Evolutionary conservation across 805 yeast genomes (phyloP).

Genomic region (Crinitomyces ghanaensis): DNA sequence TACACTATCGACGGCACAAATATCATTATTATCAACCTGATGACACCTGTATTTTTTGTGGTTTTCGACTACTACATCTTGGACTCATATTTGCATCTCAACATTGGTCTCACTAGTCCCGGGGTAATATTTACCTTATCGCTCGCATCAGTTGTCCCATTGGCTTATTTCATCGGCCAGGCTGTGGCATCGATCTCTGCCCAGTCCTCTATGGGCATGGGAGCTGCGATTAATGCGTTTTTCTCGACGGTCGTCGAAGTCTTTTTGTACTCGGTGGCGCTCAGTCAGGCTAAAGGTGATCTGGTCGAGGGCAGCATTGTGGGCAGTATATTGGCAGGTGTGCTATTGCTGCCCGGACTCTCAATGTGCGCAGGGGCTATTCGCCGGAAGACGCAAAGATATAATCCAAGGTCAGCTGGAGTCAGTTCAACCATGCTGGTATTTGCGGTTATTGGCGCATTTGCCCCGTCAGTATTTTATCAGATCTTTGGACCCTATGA

Average conservation of each 20-base stretch:
- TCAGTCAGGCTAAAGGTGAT: slow-evolving; percentile 71
- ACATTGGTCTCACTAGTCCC: slow-evolving; percentile 43
- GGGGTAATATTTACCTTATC: slow-evolving; percentile 62
- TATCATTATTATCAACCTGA: slow-evolving; percentile 77
- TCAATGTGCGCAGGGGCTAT: slow-evolving; percentile 98
- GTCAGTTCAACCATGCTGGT: slow-evolving; percentile 93
- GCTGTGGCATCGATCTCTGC: slow-evolving; percentile 99
- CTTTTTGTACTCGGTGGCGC: slow-evolving; percentile 82
- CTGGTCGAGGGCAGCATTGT: slow-evolving; percentile 93
- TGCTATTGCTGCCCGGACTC: slow-evolving; percentile 78
- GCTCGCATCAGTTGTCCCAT: slow-evolving; percentile 74
- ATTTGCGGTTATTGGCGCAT: slow-evolving; percentile 80
- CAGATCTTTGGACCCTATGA: slow-evolving; percentile 85
- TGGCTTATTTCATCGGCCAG: slow-evolving; percentile 95
- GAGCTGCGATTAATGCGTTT: slow-evolving; percentile 96
- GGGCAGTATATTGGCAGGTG: slow-evolving; percentile 90
- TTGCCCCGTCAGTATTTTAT: slow-evolving; percentile 83
- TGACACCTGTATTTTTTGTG: slow-evolving; percentile 69
- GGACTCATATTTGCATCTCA: slow-evolving; percentile 34
- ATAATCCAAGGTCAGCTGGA: slow-evolving; percentile 93
- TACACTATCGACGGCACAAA: slow-evolving; percentile 95
- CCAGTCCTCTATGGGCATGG: slow-evolving; percentile 97
- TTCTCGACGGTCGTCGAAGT: slow-evolving; percentile 94
- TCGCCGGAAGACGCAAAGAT: slow-evolving; percentile 82
- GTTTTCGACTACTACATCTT: slow-evolving; percentile 65